These are phyloP conservation scores for Phytophthora vignae DNA, from an alignment of 352 stramenopile genomes.

Conservation along the genomic window DNA sequence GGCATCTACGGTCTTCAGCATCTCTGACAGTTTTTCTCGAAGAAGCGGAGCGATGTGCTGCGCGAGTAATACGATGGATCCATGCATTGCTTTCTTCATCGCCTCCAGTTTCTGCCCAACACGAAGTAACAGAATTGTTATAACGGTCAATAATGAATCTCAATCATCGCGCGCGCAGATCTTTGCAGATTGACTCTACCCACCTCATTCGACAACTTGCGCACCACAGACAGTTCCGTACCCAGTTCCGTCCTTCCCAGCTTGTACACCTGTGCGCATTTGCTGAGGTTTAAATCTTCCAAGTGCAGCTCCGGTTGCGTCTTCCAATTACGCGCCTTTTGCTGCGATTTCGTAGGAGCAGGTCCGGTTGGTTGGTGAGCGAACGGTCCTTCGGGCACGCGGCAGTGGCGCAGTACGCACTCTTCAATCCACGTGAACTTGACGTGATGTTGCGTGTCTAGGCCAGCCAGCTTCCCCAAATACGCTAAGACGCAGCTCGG, in stretches of 20 bases:
- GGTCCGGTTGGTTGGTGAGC: slow-evolving; percentile 27
- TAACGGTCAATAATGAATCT: slow-evolving; percentile 1
- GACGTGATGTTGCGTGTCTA: slow-evolving; percentile 69
- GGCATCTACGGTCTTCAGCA: slow-evolving; percentile 73
- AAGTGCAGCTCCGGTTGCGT: slow-evolving; percentile 53
- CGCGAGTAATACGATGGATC: slow-evolving; percentile 73
- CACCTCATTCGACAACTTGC: slow-evolving; percentile 58
- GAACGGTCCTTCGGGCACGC: slow-evolving; percentile 65
- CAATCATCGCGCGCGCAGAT: background rate
- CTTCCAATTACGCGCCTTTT: slow-evolving; percentile 55
- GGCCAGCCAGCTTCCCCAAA: slow-evolving; percentile 53
- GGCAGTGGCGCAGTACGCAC: slow-evolving; percentile 62
- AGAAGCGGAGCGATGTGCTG: slow-evolving; percentile 77
- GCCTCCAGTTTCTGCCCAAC: background rate
- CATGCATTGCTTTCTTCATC: slow-evolving; percentile 62
- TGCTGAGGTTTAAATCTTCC: slow-evolving; percentile 55
- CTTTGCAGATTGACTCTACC: background rate
- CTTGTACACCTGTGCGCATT: slow-evolving; percentile 60
- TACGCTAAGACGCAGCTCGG: slow-evolving; percentile 68
- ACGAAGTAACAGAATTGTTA: no score
- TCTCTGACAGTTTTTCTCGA: slow-evolving; percentile 67
- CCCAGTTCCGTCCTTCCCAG: slow-evolving; percentile 41
- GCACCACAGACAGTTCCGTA: slow-evolving; percentile 59
- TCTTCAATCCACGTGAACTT: slow-evolving; percentile 88
- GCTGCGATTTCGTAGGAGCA: slow-evolving; percentile 12